Base-by-base conservation (phyloP, 257 asterid species). In the Ajuga chamaepitys region DNA sequence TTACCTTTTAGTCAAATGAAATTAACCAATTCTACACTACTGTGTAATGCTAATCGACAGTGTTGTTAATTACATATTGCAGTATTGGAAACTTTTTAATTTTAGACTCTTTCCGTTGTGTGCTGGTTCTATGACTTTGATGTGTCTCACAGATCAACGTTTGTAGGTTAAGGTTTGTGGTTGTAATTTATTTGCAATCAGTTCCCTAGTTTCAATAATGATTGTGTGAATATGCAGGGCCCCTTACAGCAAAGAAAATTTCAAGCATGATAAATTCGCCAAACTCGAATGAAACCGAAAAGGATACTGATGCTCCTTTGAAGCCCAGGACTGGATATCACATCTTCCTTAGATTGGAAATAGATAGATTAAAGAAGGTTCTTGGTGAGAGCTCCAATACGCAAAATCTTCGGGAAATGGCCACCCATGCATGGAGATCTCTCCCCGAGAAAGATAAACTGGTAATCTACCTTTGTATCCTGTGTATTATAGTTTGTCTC, bases 301-400 rank as follows among this genome's bases (percentile, higher is more conserved):
- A 56, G 65, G 81, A 68, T 25, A 67, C 54, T 8, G 37, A 18
- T 56, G 75, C 73, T 47, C 96, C 95, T 28, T 13, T 37, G 74
- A 81, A 78, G 66, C 73, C 86, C 25, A 78, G 91, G 76, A 76
- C 78, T 25, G 82, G 84, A 21, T 85, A 86, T 74, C 95, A 79
- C 38, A 66, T 89, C 65, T 86, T 82, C 62, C 68, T 85, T 17
- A 78, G 71, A 55, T 48, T 77, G 74, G 97, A 87, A 74, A 78
- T 85, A 50, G 67, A 80, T 7, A 65, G 83, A 42, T 66, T 85
- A 46, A 86, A 48, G 78, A 56, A 35, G 69, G 60, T 45, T 38
- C 79, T 64, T 9, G 93, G 91, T 66, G 83, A 75, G 70, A 72
- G 46, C 44, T 60, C 71, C 3, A 55, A 60, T 60, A 54, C 34